Base-by-base conservation (phyloP, 2,329 filamentous ascomycete genomes). In the Trichoderma koningii region DNA sequence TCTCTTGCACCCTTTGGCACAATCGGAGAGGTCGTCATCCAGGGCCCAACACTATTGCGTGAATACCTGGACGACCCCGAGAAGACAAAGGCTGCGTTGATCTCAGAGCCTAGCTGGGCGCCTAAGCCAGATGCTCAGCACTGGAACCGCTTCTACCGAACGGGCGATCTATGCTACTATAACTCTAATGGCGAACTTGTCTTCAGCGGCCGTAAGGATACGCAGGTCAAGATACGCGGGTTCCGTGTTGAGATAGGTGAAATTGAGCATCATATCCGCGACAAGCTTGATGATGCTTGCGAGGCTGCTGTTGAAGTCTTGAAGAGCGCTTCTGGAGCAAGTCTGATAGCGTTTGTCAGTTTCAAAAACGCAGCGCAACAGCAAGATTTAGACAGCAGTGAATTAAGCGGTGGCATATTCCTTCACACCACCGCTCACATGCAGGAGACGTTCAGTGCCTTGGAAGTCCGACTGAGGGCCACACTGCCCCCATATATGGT, bases 121-220 rank as follows among this genome's bases (percentile, higher is more conserved):
- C 77, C 69, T 5, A 72, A 71, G 1, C 51, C 48, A 3, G 41
- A 56, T 63, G 3, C 26, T 34, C 21, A 45, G 0, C 7, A 30
- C 15, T 63, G 60, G 60, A 26, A 15, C 6, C 51, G 51, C 7
- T 66, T 78, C 6, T 83, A 82, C 68, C 76, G 77, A 65, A 80
- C 80, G 2, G 81, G 81, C 5, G 81, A 83, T 66, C 72, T 83
- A 7, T 79, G 73, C 2, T 72, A 70, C 55, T 81, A 81, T 21
- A 70, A 76, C 42, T 69, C 70, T 0, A 60, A 66, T 34, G 68
- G 60, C 1, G 48, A 42, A 2, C 34, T 63, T 5, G 60, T 44
- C 7, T 63, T 56, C 4, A n/a, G 50, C 21, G 19, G 34, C n/a
- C 60, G 60, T 7, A 55, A 3, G 3, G 60, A 56, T 63, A 63